Base-by-base conservation (phyloP, 2,329 filamentous ascomycete genomes). In the Trichoderma breve region DNA sequence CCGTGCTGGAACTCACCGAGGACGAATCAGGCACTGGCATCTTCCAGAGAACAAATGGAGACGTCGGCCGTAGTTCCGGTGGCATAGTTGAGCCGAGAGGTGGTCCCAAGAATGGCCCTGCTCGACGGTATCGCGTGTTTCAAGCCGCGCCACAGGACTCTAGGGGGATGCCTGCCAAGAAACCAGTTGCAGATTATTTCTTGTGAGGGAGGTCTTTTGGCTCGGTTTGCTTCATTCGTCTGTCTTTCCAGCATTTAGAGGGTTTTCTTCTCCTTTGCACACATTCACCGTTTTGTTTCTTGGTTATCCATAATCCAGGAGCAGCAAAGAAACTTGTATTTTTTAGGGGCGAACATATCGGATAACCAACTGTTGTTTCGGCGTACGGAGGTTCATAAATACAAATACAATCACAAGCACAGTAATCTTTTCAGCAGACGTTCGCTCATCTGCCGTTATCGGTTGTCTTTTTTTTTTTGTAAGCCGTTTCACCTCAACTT, bases 121-220 rank as follows among this genome's bases (percentile, higher is more conserved):
- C 95, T 3, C 88, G 96, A 77, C 86, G 96, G 76, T 99, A 99
- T 83, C 87, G 95, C 43, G 95, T 99, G 11, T 99, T 99, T 80
- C 95, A 98, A 78, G 96, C 96, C 0, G 96, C 96, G 69, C 95
- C 96, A 67, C 96, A 99, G 83, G 96, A 98, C 81, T 94, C 92
- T 2, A 88, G 96, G 77, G 96, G 96, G 5, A 99, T 99, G 96
- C 96, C 96, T 72, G 96, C 96, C 3, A 99, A 99, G 88, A 98
- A 98, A 83, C 96, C 96, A 3, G 94, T 97, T 68, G 94, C 94
- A 15, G 95, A 98, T 83, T 99, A 98, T 85, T 99, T 99, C 82
- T 85, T 99, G 82, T 91, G 28, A 73, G 6, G 14, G 32, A 2
- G 58, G 14, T 14, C 1, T 6, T 1, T n/a, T 8, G 1, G 14